Evolutionary conservation across 2,329 filamentous ascomycete genomes (phyloP), one percentile per base, ranked within the genome.

Genomic region (Alternaria sp.): DNA sequence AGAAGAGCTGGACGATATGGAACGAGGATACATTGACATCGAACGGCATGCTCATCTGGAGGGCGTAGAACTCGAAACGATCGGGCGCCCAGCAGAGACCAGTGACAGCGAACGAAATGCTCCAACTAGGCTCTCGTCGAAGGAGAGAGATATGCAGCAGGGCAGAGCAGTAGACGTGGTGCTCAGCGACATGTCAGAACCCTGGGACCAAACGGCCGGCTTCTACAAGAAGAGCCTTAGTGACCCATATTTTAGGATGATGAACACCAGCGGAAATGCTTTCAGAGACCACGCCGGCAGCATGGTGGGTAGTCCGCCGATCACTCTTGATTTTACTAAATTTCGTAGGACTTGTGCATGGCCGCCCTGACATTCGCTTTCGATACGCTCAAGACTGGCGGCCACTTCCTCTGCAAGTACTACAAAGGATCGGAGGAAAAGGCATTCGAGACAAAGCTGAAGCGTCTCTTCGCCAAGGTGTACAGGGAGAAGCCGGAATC

Each of bases 161-260:
- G 86, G 86, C 66, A 86, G 86, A 75, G 88, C 88, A 75, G 94
- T 97, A 69, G 93, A 98, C 83, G 88, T 99, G 77, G 93, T 99
- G 78, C 85, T 99, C 78, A 97, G 93, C 89, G 96, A 99, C 87
- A 99, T 99, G 96, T 99, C 90, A 88, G 95, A 87, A 86, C 94
- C 96, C 91, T 97, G 93, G 93, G 86, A 89, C 74, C 91, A 92
- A 84, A 91, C 88, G 57, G 86, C 86, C 76, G 91, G 90, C 76
- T 93, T 92, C 84, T 90, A 88, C 84, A 90, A 91, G 84, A 93
- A 89, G 84, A 97, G 90, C 85, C 87, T 97, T 88, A 97, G 90
- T 95, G 91, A 96, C 88, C 93, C 93, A 69, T 96, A 96, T 89
- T 81, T 83, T 87, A 99, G 96, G 96, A 91, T 99, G 91, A 97